Conservation (phyloP, 176 grass and related monocot species). For the Tillandsia fasciculata region DNA sequence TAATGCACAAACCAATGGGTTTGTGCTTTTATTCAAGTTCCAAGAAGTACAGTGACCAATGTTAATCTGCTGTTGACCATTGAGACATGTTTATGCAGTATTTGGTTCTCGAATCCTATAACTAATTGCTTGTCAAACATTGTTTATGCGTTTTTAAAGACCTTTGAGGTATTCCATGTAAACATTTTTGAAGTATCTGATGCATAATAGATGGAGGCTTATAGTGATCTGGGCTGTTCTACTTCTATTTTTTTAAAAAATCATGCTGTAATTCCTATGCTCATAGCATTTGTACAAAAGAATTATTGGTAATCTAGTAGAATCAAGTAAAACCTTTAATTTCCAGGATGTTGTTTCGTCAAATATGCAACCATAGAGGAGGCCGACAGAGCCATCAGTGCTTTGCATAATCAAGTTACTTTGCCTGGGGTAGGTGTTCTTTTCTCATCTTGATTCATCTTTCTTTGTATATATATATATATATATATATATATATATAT, state of each 20-base stretch:
- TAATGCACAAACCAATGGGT: too few species aligned
- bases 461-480: too few species aligned
- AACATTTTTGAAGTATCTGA: neutral
- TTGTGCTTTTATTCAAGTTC: too few species aligned
- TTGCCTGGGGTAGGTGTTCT: constrained; percentile 66
- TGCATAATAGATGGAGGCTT: constrained; percentile 2
- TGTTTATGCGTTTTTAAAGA: too few species aligned
- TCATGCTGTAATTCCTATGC: constrained; percentile 8
- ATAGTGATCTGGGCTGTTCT: constrained; percentile 5
- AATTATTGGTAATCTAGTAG: constrained; percentile 19
- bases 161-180: neutral
- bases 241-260: neutral
- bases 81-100: too few species aligned
- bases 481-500: too few species aligned
- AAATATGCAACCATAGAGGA: constrained; percentile 93
- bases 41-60: too few species aligned
- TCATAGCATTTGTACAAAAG: constrained; percentile 14
- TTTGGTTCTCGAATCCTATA: too few species aligned
- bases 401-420: constrained; percentile 85
- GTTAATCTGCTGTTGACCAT: too few species aligned
- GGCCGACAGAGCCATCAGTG: constrained; percentile 90
- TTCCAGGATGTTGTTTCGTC: constrained; percentile 96
- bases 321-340: constrained; percentile 32
- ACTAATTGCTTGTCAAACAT: too few species aligned
- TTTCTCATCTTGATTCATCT: constrained; percentile 15